phyloP scores from a whole-genome alignment of 768 basidiomycete genomes.

The Termitomyces sp. region DNA sequence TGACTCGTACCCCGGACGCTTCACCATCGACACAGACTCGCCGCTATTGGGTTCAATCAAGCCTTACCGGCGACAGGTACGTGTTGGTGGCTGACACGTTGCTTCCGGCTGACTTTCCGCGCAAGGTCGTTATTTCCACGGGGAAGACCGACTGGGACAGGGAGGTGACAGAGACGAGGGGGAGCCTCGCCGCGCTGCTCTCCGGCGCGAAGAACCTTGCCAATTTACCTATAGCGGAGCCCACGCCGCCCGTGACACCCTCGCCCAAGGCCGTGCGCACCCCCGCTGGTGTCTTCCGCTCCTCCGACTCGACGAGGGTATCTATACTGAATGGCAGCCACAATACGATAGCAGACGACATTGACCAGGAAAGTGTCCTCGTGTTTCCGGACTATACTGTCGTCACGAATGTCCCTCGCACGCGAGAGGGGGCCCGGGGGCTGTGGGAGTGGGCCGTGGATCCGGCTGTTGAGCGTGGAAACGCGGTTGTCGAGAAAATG shows the following conservation, averaged over 20 bases:
- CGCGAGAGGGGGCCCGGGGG: slow-evolving; percentile 57
- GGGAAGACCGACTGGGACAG: slow-evolving; percentile 86
- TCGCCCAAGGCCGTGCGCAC: slow-evolving; percentile 24
- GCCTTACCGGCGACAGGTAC: slow-evolving; percentile 77
- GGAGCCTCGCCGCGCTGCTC: slow-evolving; percentile 65
- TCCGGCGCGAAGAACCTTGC: slow-evolving; percentile 25
- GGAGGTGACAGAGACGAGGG: slow-evolving; percentile 67
- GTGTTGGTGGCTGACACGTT: slow-evolving; percentile 4
- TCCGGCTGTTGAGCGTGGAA: slow-evolving; percentile 47
- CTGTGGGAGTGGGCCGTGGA: slow-evolving; percentile 64
- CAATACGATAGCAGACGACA: slow-evolving; percentile 58
- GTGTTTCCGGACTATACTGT: slow-evolving; percentile 92
- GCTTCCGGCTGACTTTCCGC: neutral
- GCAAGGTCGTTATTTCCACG: slow-evolving; percentile 81
- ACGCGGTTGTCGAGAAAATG: slow-evolving; percentile 35
- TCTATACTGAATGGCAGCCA: slow-evolving; percentile 85
- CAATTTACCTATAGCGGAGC: slow-evolving; percentile 20
- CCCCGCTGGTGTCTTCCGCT: slow-evolving; percentile 51
- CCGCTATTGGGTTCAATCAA: slow-evolving; percentile 84
- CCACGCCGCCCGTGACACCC: slow-evolving; percentile 19
- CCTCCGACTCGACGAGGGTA: slow-evolving; percentile 48
- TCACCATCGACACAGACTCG: slow-evolving; percentile 74
- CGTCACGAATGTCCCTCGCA: slow-evolving; percentile 64
- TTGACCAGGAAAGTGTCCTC: slow-evolving; percentile 69
- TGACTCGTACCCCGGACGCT: slow-evolving; percentile 65